phyloP scores from a whole-genome alignment of 106 monocot species.

The Dendrobium huoshanense region DNA sequence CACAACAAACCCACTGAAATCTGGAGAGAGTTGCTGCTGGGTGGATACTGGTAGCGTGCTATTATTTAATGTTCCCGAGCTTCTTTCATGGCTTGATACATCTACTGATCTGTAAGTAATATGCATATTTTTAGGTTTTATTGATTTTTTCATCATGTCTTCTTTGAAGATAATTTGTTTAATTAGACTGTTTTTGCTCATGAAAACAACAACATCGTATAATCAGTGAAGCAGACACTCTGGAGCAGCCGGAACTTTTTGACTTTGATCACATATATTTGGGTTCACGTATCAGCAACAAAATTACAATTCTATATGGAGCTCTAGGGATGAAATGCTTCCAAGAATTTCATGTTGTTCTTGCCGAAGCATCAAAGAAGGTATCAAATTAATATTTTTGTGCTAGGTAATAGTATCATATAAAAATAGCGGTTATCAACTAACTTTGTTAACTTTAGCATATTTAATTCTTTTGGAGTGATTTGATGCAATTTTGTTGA shows the following conservation, averaged over 20 bases:
- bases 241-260: conserved; percentile 64
- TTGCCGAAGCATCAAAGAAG: conserved; percentile 69
- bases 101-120: conserved; percentile 32
- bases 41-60: conserved; percentile 67
- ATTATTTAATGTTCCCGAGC: conserved; percentile 47
- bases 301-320: conserved; percentile 70
- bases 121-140: background rate
- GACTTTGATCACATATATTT: conserved; percentile 82
- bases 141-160: background rate
- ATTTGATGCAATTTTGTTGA: background rate
- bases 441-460: background rate
- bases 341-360: conserved; percentile 55
- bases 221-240: conserved; percentile 28
- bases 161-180: background rate
- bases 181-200: background rate
- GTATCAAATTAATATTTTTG: conserved; percentile 14
- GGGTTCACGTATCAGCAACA: conserved; percentile 26
- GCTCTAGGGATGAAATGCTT: conserved; percentile 92
- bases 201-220: background rate
- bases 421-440: background rate
- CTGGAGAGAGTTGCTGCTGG: conserved; percentile 72
- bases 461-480: background rate
- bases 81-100: conserved; percentile 45
- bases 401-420: background rate
- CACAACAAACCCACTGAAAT: conserved; percentile 7